phyloP scores from a whole-genome alignment of 225 moss, liverwort and hornwort genomes.

The Marchantia paleacea region DNA sequence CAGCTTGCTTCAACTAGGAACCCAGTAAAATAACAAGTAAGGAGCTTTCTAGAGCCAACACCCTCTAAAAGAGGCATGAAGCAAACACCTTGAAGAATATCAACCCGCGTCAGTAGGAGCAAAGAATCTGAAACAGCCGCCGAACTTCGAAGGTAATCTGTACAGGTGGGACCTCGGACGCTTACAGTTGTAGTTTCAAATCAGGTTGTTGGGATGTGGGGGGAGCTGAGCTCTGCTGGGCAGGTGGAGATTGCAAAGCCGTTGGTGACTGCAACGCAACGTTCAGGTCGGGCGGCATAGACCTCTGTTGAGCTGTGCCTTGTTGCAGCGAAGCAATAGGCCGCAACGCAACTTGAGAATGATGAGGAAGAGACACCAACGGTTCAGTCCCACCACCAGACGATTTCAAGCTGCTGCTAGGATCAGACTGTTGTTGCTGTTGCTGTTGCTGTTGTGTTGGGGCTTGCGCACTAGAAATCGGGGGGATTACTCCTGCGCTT shows the following conservation, averaged over 20 bases:
- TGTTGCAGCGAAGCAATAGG: conserved; percentile 16
- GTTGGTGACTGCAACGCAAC: conserved; percentile 44
- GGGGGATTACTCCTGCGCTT: conserved; percentile 8
- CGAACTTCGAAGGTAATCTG: conserved; percentile 8
- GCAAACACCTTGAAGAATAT: conserved; percentile 9
- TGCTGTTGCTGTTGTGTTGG: background rate
- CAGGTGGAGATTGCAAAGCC: conserved; percentile 33
- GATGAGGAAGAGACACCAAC: background rate
- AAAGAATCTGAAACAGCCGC: conserved; percentile 3
- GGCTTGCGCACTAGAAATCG: conserved; percentile 12
- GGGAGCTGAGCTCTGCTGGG: conserved; percentile 25
- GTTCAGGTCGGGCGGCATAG: conserved; percentile 50
- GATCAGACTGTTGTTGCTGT: conserved; percentile 22
- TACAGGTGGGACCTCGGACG: conserved; percentile 6
- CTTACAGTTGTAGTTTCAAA: conserved; percentile 40
- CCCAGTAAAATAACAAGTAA: conserved; percentile 6
- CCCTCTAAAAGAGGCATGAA: background rate
- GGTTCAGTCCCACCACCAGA: background rate
- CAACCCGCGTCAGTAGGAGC: background rate
- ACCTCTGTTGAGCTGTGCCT: conserved; percentile 15
- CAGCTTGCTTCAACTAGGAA: conserved; percentile 11
- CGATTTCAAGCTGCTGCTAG: background rate
- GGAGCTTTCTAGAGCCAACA: conserved; percentile 1
- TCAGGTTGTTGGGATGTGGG: conserved; percentile 33
- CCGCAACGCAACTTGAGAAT: conserved; percentile 17